Evolutionary conservation across 2,329 filamentous ascomycete species (phyloP).

Genomic region (Claviceps maximensis): DNA sequence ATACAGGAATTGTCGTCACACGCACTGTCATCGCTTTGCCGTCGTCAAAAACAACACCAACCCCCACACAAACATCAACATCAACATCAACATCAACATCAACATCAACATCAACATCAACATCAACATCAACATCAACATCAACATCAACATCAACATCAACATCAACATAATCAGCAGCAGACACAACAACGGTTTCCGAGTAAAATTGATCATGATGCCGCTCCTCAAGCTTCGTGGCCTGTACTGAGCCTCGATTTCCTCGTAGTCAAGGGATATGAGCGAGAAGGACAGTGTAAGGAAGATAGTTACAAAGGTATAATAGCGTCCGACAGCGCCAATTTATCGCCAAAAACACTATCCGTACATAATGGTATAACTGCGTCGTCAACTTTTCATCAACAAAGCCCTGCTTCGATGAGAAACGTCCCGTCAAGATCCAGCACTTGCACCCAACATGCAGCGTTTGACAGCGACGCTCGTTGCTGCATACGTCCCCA

Average conservation of each 20-base stretch:
- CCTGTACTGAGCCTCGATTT: not conserved
- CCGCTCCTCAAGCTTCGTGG: not conserved
- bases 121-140: not conserved
- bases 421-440: not conserved
- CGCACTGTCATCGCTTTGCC: not conserved
- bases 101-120: not conserved
- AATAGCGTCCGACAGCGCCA: not conserved
- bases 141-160: not conserved
- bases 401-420: not conserved
- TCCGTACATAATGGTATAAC: not conserved
- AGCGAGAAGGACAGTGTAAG: not conserved
- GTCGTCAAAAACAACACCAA: not conserved
- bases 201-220: not conserved
- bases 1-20: not conserved
- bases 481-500: not conserved
- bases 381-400: not conserved
- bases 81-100: not conserved
- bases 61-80: too few relatives aligned
- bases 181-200: too few relatives aligned
- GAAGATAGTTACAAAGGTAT: not conserved
- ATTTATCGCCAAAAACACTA: too few relatives aligned
- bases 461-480: not conserved
- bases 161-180: not conserved
- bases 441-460: not conserved
- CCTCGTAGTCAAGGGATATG: not conserved